phyloP scores from a whole-genome alignment of 2,329 filamentous ascomycete genomes.

The Calonectria honghensis region DNA sequence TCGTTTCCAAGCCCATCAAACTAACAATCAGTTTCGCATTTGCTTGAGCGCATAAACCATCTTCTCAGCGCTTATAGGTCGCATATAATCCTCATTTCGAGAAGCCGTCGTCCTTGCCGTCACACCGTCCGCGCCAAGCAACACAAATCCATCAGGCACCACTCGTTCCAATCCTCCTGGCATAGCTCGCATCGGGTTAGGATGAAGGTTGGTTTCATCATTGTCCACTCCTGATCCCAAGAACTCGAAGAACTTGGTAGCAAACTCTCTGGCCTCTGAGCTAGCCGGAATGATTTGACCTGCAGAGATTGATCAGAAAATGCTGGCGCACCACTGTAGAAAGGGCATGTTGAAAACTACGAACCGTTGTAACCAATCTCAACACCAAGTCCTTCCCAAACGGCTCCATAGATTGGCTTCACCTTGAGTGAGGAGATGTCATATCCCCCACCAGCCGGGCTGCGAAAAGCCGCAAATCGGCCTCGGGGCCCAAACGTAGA shows the following conservation, averaged over 20 bases:
- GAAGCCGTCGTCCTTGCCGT: constrained; percentile 43
- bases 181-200: constrained; percentile 59
- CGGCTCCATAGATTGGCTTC: constrained; percentile 63
- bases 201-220: constrained; percentile 43
- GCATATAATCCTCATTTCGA: constrained; percentile 59
- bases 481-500: constrained; percentile 54
- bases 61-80: constrained; percentile 64
- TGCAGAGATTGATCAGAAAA: neutral
- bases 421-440: constrained; percentile 49
- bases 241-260: constrained; percentile 61
- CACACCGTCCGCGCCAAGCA: constrained; percentile 54
- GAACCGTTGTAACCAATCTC: constrained; percentile 62
- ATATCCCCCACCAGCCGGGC: constrained; percentile 50
- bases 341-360: constrained; percentile 37
- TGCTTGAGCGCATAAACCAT: constrained; percentile 54
- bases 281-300: constrained; percentile 41
- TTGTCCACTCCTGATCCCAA: constrained; percentile 45
- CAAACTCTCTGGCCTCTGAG: constrained; percentile 54
- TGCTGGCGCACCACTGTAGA: neutral
- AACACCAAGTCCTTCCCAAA: constrained; percentile 64
- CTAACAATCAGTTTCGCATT: neutral
- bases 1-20: neutral
- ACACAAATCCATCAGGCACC: constrained; percentile 53
- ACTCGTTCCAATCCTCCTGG: constrained; percentile 56
- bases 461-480: constrained; percentile 53